Evolutionary conservation across 352 stramenopile genomes (phyloP), one percentile per base, ranked within the genome.

Genomic region (Phytopythium mirpurense): DNA sequence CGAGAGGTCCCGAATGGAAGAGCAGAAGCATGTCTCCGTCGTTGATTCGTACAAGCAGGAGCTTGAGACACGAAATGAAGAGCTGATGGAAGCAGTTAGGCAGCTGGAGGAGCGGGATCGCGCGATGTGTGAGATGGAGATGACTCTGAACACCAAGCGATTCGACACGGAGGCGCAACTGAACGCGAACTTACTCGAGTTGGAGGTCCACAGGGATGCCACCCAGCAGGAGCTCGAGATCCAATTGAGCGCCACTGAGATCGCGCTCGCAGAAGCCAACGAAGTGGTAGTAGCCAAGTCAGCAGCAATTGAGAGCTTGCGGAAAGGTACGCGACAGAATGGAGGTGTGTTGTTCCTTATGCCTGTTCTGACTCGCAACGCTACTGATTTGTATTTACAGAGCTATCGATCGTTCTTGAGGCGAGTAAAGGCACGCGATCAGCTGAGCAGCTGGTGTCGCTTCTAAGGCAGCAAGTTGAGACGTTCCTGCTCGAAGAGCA

Each of bases 391-490:
- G 19, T 59, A 29, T 18, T 45, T 15, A 5, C 51, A 78, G 70
- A 80, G 32, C 65, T 75, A 26, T 57, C 56, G 10, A 41, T 70
- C 14, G 18, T 74, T 29, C 18, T 64, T 32, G 63, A 74, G 38
- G 56, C 57, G 2, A 63, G 36, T 26, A 55, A 65, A 34, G 41
- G 18, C 0, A 61, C 56, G 23, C 47, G 59, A 15, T 68, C 63
- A 10, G 65, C 60, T 6, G 64, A 72, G 12, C 59, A 72, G 16
- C 59, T 72, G 15, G 41, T 85, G 26, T 46, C 61, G 26, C 54
- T 70, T 6, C 29, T 85, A 19, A 67, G 65, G 26, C 74, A 86
- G 43, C 74, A 86, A 41, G 34, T 86, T 7, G 68, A 81, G 38
- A 78, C 72, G 11, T 65, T 78, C 19, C 11, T 81, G 44, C 72